A percentile compares a stretch with the other conserved stretches of the same genome.
Conservation (phyloP, 345 rosid species). For the Hibiscus mutabilis region DNA sequence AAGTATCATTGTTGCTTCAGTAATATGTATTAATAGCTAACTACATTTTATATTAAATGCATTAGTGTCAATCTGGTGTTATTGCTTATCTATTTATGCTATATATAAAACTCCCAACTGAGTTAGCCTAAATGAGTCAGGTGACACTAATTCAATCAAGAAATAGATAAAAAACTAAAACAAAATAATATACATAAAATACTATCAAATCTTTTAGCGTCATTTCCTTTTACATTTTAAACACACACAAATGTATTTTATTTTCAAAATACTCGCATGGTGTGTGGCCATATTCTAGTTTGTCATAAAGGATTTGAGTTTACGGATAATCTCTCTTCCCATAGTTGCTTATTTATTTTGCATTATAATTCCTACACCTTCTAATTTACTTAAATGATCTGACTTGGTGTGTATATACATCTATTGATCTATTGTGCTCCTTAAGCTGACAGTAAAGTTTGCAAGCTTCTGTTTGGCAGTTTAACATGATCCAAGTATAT, state of each 20-base stretch:
- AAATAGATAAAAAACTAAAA: neutral
- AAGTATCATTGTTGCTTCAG: neutral
- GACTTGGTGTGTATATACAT: neutral
- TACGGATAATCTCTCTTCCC: neutral
- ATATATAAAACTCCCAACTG: neutral
- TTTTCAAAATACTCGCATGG: neutral
- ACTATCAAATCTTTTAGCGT: too few species aligned
- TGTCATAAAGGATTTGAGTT: neutral
- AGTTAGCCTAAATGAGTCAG: neutral
- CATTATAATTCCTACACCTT: neutral
- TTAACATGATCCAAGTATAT: neutral
- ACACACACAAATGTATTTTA: too few species aligned
- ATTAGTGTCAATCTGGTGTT: neutral
- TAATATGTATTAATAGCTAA: neutral
- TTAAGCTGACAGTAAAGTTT: neutral
- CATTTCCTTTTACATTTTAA: too few species aligned
- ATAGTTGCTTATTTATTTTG: neutral
- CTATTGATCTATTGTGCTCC: neutral
- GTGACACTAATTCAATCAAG: neutral
- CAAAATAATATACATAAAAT: neutral
- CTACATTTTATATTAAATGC: neutral
- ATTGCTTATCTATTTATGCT: neutral
- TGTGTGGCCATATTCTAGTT: neutral
- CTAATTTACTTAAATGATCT: neutral
- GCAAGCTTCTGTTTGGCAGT: neutral